phyloP scores from a whole-genome alignment of 768 basidiomycete species.

The Cyathus striatus region DNA sequence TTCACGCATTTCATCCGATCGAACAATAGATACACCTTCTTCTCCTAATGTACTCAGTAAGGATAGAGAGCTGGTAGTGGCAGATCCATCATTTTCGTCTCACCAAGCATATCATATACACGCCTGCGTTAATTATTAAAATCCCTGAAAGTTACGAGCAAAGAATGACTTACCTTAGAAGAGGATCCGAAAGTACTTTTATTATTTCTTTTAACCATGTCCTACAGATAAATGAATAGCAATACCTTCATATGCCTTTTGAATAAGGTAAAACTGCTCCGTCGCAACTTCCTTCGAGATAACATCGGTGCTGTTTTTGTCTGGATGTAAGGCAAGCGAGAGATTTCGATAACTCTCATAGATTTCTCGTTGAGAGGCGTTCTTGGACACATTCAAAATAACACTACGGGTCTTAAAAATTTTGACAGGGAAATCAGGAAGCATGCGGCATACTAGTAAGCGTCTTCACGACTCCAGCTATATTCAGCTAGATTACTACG shows the following conservation, averaged over 20 bases:
- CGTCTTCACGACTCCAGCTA: too few relatives aligned
- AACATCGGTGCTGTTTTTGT: conserved; percentile 64
- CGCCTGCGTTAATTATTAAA: conserved; percentile 50
- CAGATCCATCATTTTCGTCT: conserved; percentile 6
- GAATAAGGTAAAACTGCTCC: conserved; percentile 66
- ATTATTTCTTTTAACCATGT: too few relatives aligned
- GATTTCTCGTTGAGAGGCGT: conserved; percentile 64
- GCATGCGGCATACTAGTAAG: not conserved
- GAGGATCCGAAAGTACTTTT: conserved; percentile 73
- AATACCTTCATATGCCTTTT: conserved; percentile 79
- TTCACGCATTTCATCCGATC: conserved; percentile 38
- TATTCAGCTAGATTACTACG: too few relatives aligned
- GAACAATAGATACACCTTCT: conserved; percentile 26
- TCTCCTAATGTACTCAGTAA: conserved; percentile 17
- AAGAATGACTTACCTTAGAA: conserved; percentile 45
- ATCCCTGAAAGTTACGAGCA: not conserved
- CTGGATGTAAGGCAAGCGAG: conserved; percentile 81
- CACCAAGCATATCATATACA: conserved; percentile 73
- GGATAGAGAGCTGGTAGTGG: too few relatives aligned
- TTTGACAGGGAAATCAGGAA: not conserved
- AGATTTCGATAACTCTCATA: conserved; percentile 67
- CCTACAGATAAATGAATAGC: too few relatives aligned
- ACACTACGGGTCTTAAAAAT: conserved; percentile 31
- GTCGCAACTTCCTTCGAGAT: conserved; percentile 58
- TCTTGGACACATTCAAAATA: conserved; percentile 64